Conservation (phyloP, 306 rosid genomes). For the Trichosanthes truncata region DNA sequence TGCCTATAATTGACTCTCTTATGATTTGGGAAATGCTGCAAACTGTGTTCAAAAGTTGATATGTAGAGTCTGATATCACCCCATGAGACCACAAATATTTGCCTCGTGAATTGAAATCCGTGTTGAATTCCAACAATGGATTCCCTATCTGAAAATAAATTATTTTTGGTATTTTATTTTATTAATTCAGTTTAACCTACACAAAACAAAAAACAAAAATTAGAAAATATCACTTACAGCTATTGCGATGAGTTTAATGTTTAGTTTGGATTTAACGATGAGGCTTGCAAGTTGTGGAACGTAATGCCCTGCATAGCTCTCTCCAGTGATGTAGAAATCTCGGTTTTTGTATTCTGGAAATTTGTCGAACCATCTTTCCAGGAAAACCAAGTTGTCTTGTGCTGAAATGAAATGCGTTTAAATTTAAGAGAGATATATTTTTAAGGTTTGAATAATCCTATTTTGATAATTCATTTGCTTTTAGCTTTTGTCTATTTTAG, state of each 20-base stretch:
- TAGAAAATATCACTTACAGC: slow-evolving; percentile 34
- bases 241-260: slow-evolving; percentile 56
- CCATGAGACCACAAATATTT: slow-evolving; percentile 63
- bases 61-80: slow-evolving; percentile 48
- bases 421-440: no score
- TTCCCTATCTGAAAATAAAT: slow-evolving; percentile 52
- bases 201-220: neutral
- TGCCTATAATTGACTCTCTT: slow-evolving; percentile 16
- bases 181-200: no score
- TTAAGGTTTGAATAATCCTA: no score
- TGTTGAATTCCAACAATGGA: slow-evolving; percentile 53
- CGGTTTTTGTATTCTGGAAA: slow-evolving; percentile 39
- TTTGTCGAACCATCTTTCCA: slow-evolving; percentile 39
- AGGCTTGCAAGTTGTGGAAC: slow-evolving; percentile 72
- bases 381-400: slow-evolving; percentile 53
- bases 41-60: slow-evolving; percentile 20
- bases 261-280: slow-evolving; percentile 28
- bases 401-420: no score
- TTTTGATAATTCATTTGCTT: no score
- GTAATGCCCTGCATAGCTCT: slow-evolving; percentile 80
- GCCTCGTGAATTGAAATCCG: slow-evolving; percentile 47
- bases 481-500: no score
- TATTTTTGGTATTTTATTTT: no score
- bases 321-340: slow-evolving; percentile 62
- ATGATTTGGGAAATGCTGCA: slow-evolving; percentile 45